Evolutionary conservation across 306 rosid genomes (phyloP).

Genomic region (Begonia peltatifolia): DNA sequence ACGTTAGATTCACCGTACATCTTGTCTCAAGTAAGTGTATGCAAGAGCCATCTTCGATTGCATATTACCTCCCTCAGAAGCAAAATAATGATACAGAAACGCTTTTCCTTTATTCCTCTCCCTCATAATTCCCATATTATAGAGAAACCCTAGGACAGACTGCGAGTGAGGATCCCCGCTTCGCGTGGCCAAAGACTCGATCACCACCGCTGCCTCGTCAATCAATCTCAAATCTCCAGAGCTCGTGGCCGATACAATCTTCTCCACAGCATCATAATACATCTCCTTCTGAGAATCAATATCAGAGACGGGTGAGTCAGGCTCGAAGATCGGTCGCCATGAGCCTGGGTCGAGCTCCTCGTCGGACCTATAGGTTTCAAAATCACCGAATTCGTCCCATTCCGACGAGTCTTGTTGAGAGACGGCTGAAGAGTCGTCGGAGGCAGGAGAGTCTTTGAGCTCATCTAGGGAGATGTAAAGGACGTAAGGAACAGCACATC

Average conservation of each 20-base stretch:
- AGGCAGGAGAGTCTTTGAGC: slow-evolving; percentile 26
- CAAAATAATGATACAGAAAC: slow-evolving; percentile 60
- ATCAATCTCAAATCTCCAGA: slow-evolving; percentile 33
- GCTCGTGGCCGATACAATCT: slow-evolving; percentile 37
- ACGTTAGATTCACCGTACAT: slow-evolving; percentile 28
- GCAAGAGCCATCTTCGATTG: slow-evolving; percentile 97
- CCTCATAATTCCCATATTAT: slow-evolving; percentile 56
- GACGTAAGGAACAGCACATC: slow-evolving; percentile 48
- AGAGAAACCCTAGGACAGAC: slow-evolving; percentile 69
- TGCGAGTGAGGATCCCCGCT: slow-evolving; percentile 48
- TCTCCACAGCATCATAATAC: slow-evolving; percentile 44
- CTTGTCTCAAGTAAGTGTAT: slow-evolving; percentile 73
- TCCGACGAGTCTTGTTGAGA: slow-evolving; percentile 42
- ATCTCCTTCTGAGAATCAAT: slow-evolving; percentile 16
- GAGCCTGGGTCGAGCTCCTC: slow-evolving; percentile 84
- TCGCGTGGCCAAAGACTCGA: slow-evolving; percentile 27
- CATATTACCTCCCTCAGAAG: slow-evolving; percentile 66
- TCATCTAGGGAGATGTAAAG: slow-evolving; percentile 75
- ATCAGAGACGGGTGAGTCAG: slow-evolving; percentile 23
- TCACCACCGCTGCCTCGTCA: slow-evolving; percentile 51
- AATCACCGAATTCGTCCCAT: slow-evolving; percentile 88
- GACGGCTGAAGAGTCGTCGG: slow-evolving; percentile 42
- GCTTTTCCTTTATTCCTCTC: slow-evolving; percentile 59
- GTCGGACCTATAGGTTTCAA: slow-evolving; percentile 47
- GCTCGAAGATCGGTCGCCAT: slow-evolving; percentile 87